Conservation (phyloP, 148 eudicot genomes). For the Chenopodium formosanum region DNA sequence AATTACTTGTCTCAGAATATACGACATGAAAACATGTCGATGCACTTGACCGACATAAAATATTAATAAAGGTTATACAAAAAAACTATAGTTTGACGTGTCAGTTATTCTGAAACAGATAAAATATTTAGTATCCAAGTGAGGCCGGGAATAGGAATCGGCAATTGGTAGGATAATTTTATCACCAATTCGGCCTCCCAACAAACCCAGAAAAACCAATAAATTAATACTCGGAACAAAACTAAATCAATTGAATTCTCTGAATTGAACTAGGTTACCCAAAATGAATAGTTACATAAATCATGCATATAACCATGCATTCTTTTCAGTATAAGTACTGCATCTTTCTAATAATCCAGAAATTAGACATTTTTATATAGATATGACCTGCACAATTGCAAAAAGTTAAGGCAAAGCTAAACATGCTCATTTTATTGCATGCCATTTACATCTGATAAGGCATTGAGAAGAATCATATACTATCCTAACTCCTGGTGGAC, state of each 20-base stretch:
- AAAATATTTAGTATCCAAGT: too few species aligned
- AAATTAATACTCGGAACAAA: neutral
- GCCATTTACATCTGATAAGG: slow-evolving; percentile 23
- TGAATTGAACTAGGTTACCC: neutral
- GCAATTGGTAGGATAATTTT: too few species aligned
- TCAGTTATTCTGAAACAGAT: too few species aligned
- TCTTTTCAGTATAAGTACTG: neutral
- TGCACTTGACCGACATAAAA: too few species aligned
- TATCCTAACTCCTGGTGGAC: slow-evolving; percentile 21
- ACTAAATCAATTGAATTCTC: neutral
- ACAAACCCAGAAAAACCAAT: neutral
- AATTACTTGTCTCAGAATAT: too few species aligned
- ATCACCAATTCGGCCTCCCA: too few species aligned
- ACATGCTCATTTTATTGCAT: slow-evolving; percentile 20
- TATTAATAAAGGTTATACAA: too few species aligned
- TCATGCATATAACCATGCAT: neutral
- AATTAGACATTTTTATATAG: neutral
- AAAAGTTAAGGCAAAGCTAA: neutral
- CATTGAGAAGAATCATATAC: slow-evolving; percentile 24
- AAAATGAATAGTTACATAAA: neutral
- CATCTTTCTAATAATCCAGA: slow-evolving; percentile 7
- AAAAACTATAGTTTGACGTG: too few species aligned
- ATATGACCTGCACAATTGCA: slow-evolving; percentile 25
- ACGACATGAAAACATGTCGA: too few species aligned
- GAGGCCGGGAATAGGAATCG: too few species aligned